Conservation (phyloP, 192 early-diverging fungal genomes). For the Entomortierella lignicola region DNA sequence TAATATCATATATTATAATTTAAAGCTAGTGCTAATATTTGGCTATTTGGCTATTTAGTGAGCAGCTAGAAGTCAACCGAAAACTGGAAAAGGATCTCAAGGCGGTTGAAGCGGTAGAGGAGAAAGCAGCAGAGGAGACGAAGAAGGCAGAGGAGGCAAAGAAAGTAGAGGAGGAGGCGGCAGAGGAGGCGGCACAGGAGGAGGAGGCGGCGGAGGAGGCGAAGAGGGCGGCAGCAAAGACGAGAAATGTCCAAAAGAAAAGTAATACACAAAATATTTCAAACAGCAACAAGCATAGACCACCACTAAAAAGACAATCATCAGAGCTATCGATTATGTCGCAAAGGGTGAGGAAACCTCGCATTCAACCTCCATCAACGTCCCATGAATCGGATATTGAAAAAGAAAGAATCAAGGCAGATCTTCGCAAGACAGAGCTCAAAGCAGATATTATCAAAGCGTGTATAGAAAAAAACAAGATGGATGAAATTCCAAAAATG, state of each 20-base stretch:
- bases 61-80: constrained; percentile 7
- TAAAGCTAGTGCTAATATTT: constrained; percentile 7
- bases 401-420: constrained; percentile 9
- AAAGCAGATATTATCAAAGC: constrained; percentile 10
- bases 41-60: constrained; percentile 10
- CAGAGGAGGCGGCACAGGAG: not conserved
- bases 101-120: constrained; percentile 10
- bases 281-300: constrained; percentile 6
- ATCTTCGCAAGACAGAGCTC: constrained; percentile 10
- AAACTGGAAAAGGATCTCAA: constrained; percentile 9
- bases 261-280: no score
- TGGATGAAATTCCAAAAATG: constrained; percentile 5
- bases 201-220: constrained; percentile 4
- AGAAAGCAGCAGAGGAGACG: not conserved
- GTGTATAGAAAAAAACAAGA: constrained; percentile 9
- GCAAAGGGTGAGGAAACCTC: constrained; percentile 10
- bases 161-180: not conserved
- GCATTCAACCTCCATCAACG: constrained; percentile 10
- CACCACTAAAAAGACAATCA: constrained; percentile 11
- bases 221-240: constrained; percentile 10
- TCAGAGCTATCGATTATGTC: constrained; percentile 4
- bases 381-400: constrained; percentile 11
- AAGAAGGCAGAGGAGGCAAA: constrained; percentile 1
- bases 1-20: not conserved
- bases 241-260: constrained; percentile 6